Base-by-base conservation (phyloP, 148 eudicot species). In the Amaranthus hypochondriacus region DNA sequence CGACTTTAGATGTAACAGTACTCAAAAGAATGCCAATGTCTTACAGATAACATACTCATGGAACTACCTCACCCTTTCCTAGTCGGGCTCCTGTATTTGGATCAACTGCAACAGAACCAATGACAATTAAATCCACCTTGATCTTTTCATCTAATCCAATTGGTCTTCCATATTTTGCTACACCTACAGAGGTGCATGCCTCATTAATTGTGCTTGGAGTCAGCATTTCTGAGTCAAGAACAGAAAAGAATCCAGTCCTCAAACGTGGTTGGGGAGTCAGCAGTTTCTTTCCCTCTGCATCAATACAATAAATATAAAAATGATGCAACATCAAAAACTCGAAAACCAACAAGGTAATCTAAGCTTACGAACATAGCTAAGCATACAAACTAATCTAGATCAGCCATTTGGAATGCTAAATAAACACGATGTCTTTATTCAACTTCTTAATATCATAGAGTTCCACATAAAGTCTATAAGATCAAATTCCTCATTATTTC, bases 1-100 rank as follows among this genome's bases (percentile, higher is more conserved):
- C 48, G 47, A 56, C 55, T 21, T 57, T 0, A 61, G 8, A 49
- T 8, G 51, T 42, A 48, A 28, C 1, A 28, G 39, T 28, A 28
- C 39, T 28, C 39, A 28, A 52, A 52, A 18, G 0, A 18, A 7
- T 6, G 9, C 0, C 4, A 65, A 54, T 69, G 48, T 55, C 18
- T 53, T 15, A 11, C 21, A 47, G 39, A 68, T 8, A 62, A 5
- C 2, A 49, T 39, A 51, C 56, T 3, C 5, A 53, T 48, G 57
- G 14, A 48, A 71, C 66, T 89, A 93, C 98, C 98, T 93, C 98
- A 76, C 97, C 98, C 92, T 93, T 93, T 80, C 98, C 98, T 70
- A 93, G 90, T 65, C 98, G 85, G 66, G 98, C 98, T 73, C 98
- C 98, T 0, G 97, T 93, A 56, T 81, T 88, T 39, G 98, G 92